phyloP scores from a whole-genome alignment of 108 stramenopile species.

The Cylindrotheca fusiformis region DNA sequence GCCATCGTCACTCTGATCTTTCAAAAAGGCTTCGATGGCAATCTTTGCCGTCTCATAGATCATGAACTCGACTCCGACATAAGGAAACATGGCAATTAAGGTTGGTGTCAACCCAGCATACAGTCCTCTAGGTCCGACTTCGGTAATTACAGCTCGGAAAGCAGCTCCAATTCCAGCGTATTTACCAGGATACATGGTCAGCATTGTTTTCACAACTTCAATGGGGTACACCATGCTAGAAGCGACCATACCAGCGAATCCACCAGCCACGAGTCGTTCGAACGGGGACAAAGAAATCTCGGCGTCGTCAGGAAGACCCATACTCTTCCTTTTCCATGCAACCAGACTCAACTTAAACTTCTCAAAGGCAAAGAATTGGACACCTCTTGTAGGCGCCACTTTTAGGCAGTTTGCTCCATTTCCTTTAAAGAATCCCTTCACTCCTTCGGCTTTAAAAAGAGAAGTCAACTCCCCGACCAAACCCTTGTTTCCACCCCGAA shows the following conservation, averaged over 20 bases:
- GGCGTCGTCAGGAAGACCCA: not conserved
- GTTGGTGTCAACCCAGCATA: conserved; percentile 80
- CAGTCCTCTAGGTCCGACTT: conserved; percentile 30
- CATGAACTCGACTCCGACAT: not conserved
- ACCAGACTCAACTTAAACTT: not conserved
- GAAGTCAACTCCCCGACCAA: not conserved
- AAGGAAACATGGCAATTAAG: conserved; percentile 72
- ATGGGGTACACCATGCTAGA: not conserved
- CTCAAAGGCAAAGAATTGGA: not conserved
- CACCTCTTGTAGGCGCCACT: not conserved
- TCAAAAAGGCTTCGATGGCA: conserved; percentile 1
- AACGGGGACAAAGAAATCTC: not conserved
- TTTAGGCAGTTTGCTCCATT: not conserved
- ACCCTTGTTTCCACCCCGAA: not conserved
- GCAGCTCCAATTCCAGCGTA: not conserved
- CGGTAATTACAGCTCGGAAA: not conserved
- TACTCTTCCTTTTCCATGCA: not conserved
- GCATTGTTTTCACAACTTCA: not conserved
- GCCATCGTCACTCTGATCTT: not conserved
- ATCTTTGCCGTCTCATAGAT: not conserved
- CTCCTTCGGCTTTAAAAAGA: not conserved
- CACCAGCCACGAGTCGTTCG: not conserved
- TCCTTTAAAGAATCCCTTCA: not conserved
- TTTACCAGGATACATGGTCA: not conserved
- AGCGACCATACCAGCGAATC: not conserved